Evolutionary conservation across 805 yeast genomes (phyloP).

Genomic region (Candida chauliodis): DNA sequence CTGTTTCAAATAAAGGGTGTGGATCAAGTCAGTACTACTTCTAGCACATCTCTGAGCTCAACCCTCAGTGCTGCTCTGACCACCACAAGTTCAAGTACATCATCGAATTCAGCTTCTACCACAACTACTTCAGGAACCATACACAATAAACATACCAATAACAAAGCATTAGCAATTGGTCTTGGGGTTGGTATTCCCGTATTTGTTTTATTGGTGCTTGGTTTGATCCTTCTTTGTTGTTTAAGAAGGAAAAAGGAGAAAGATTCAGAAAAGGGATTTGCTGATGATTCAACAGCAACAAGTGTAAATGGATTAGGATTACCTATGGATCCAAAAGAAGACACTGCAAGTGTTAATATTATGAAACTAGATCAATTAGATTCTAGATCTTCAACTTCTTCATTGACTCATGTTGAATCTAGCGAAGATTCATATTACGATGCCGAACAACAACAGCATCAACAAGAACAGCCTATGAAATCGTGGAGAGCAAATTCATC

Average conservation of each 20-base stretch:
- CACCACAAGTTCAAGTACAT: conserved; percentile 20
- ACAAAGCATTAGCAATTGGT: conserved; percentile 75
- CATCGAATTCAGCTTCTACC: conserved; percentile 26
- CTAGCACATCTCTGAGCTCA: conserved; percentile 21
- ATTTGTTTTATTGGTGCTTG: conserved; percentile 46
- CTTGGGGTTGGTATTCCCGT: conserved; percentile 84
- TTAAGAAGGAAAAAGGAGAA: conserved; percentile 38
- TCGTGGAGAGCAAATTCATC: conserved; percentile 42
- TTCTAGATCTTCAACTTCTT: conserved; percentile 34
- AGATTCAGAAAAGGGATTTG: conserved; percentile 13
- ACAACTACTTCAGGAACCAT: conserved; percentile 9
- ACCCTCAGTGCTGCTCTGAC: conserved; percentile 21
- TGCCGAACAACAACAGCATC: conserved; percentile 19
- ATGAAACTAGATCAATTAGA: conserved; percentile 11
- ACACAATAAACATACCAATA: conserved; percentile 17
- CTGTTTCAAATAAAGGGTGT: conserved; percentile 55
- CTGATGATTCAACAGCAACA: conserved; percentile 22
- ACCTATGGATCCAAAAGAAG: conserved; percentile 8
- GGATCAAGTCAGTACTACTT: conserved; percentile 19
- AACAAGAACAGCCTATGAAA: conserved; percentile 26
- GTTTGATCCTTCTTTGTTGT: conserved; percentile 49
- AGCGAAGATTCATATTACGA: conserved; percentile 25
- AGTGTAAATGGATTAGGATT: conserved; percentile 7
- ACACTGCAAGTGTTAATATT: conserved; percentile 6
- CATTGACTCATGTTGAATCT: conserved; percentile 51